phyloP scores from a whole-genome alignment of 257 asterid genomes.

The Nicotiana knightiana region DNA sequence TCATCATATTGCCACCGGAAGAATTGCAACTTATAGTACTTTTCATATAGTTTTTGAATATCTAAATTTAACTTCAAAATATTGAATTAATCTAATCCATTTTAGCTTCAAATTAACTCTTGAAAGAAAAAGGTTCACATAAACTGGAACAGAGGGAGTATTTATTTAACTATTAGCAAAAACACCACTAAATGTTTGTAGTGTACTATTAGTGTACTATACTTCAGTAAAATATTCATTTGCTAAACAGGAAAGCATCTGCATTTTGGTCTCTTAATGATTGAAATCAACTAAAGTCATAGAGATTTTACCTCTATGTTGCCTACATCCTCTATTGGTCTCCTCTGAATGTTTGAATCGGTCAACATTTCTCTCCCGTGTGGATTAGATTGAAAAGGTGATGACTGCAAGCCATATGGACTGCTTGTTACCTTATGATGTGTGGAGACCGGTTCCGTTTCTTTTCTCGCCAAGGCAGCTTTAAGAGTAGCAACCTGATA shows the following conservation, averaged over 20 bases:
- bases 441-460: conserved; percentile 39
- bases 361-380: conserved; percentile 40
- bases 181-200: neutral
- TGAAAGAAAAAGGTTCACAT: no score
- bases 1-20: no score
- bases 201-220: neutral
- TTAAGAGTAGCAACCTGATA: conserved; percentile 71
- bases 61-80: no score
- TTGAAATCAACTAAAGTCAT: neutral
- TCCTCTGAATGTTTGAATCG: conserved; percentile 46
- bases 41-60: no score
- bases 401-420: conserved; percentile 43
- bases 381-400: conserved; percentile 36
- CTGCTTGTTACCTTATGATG: conserved; percentile 45
- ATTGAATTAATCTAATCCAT: no score
- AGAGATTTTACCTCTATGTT: conserved; percentile 60
- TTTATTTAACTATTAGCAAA: neutral
- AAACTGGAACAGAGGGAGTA: no score
- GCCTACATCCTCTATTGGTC: conserved; percentile 86
- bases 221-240: neutral
- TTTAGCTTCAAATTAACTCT: no score
- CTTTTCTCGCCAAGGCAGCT: conserved; percentile 70
- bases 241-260: neutral
- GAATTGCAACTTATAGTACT: no score
- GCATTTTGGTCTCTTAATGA: neutral